These are phyloP conservation scores for Arabis alpina DNA, from an alignment of 345 rosid genomes.

Conservation along the genomic window DNA sequence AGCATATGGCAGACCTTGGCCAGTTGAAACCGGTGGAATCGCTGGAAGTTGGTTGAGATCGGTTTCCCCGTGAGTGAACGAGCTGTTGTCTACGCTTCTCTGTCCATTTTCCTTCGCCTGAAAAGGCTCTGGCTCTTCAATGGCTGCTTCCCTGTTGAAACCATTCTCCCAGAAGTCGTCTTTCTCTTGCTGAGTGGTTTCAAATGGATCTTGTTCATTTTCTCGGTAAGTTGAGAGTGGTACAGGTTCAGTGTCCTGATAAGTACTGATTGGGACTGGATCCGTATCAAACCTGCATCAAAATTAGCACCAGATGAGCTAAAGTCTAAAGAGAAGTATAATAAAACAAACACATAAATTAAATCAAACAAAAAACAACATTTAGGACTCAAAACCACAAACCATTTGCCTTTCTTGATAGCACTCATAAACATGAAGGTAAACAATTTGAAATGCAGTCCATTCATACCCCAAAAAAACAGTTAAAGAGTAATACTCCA, in stretches of 20 bases:
- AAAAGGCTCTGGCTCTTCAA: slow-evolving; percentile 19
- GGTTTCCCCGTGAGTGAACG: slow-evolving; percentile 37
- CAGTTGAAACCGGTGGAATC: slow-evolving; percentile 33
- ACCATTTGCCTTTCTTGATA: background rate
- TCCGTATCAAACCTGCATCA: slow-evolving; percentile 35
- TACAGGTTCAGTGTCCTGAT: slow-evolving; percentile 36
- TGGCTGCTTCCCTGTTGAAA: slow-evolving; percentile 35
- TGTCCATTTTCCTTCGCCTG: slow-evolving; percentile 39
- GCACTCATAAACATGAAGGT: background rate
- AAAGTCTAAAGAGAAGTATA: background rate
- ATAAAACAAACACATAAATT: background rate
- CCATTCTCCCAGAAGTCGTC: slow-evolving; percentile 44
- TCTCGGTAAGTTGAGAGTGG: slow-evolving; percentile 37
- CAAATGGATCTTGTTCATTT: slow-evolving; percentile 22
- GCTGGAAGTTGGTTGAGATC: slow-evolving; percentile 44
- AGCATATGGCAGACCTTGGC: slow-evolving; percentile 41
- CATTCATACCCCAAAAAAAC: background rate
- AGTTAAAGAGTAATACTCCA: background rate
- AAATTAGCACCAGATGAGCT: slow-evolving; percentile 17
- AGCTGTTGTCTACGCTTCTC: slow-evolving; percentile 37
- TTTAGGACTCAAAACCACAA: background rate
- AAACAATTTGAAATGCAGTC: background rate
- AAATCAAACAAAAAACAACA: slow-evolving; percentile 7
- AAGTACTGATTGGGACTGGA: slow-evolving; percentile 30
- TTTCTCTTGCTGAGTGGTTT: slow-evolving; percentile 40